Conservation (phyloP, 2,329 filamentous ascomycete species). For the Macroventuria anomochaeta region DNA sequence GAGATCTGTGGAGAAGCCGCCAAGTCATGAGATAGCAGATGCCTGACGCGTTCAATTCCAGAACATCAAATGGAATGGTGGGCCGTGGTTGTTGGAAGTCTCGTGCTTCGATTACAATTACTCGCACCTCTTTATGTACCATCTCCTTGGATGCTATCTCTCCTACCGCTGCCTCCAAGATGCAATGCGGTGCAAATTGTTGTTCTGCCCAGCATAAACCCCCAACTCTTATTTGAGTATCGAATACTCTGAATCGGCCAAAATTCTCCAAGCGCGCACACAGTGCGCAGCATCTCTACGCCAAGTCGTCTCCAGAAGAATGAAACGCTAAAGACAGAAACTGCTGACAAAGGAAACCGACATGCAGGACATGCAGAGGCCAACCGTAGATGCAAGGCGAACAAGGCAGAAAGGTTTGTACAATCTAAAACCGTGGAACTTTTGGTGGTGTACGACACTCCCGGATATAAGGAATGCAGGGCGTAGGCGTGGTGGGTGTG, state of each 20-base stretch:
- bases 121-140: constrained; percentile 12
- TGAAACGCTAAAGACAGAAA: constrained; percentile 8
- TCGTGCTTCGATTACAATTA: constrained; percentile 18
- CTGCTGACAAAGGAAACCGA: constrained; percentile 11
- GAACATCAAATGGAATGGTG: background rate
- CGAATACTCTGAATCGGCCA: background rate
- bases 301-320: background rate
- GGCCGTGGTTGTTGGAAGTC: background rate
- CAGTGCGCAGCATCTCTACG: constrained; percentile 7
- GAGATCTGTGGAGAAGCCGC: constrained; percentile 6
- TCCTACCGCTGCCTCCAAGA: background rate
- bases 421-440: constrained; percentile 13
- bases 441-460: background rate
- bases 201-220: background rate
- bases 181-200: background rate
- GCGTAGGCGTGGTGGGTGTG: background rate
- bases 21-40: background rate
- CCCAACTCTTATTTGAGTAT: background rate
- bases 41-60: background rate
- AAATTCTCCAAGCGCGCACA: constrained; percentile 2
- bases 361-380: constrained; percentile 3
- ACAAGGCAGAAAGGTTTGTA: constrained; percentile 7
- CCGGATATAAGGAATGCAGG: constrained; percentile 1
- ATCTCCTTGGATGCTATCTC: constrained; percentile 2
- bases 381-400: constrained; percentile 2